Conservation (phyloP, 192 early-diverging fungal species). For the Backusella parvicylindrica region DNA sequence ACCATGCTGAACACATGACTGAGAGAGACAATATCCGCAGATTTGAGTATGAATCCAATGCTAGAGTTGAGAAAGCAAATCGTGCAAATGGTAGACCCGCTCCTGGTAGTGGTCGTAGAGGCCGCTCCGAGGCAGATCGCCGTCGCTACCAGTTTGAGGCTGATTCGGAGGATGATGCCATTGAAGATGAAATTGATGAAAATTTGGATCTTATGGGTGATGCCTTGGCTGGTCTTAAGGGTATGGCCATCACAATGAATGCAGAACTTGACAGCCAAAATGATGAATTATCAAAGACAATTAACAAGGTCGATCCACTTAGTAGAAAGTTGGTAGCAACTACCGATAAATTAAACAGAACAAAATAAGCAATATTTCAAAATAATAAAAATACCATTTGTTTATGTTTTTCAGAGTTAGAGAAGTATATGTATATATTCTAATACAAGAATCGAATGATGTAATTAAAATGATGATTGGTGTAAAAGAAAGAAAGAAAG, state of each 20-base stretch:
- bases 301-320: constrained; percentile 46
- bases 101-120: constrained; percentile 40
- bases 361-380: not conserved
- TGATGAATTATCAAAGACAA: constrained; percentile 47
- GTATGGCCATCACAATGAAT: constrained; percentile 54
- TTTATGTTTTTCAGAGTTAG: not conserved
- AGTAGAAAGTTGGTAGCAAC: constrained; percentile 25
- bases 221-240: constrained; percentile 52
- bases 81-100: constrained; percentile 29
- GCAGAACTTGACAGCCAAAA: constrained; percentile 63
- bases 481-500: not conserved
- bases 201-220: constrained; percentile 60
- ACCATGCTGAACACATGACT: constrained; percentile 48
- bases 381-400: not conserved
- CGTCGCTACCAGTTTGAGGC: constrained; percentile 65
- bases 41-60: constrained; percentile 54
- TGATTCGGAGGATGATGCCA: constrained; percentile 58
- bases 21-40: constrained; percentile 51
- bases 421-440: not conserved
- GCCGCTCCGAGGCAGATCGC: constrained; percentile 45
- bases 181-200: constrained; percentile 66
- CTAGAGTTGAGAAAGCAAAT: constrained; percentile 52
- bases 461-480: not conserved
- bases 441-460: not conserved
- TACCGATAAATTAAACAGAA: constrained; percentile 31